phyloP scores from a whole-genome alignment of 2,329 filamentous ascomycete genomes.

The Colletotrichum chlorophyti region DNA sequence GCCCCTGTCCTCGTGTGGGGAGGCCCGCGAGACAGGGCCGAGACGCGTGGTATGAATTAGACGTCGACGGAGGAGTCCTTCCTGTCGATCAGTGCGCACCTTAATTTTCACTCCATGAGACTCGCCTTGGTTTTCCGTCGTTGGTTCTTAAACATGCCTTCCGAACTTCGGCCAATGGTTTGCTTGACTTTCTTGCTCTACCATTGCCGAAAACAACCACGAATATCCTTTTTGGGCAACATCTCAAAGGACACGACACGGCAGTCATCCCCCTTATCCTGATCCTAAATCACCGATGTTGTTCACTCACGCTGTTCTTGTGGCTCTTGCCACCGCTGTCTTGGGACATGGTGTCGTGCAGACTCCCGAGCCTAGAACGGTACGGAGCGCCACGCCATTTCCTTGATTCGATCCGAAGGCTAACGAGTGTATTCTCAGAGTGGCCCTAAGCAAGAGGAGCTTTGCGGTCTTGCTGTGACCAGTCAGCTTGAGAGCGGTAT shows the following conservation, averaged over 20 bases:
- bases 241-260: too few species aligned
- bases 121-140: not conserved
- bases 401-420: not conserved
- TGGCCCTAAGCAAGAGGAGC: conserved; percentile 32
- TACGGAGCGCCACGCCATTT: not conserved
- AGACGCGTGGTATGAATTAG: conserved; percentile 12
- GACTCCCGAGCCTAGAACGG: conserved; percentile 19
- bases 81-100: conserved; percentile 17
- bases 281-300: not conserved
- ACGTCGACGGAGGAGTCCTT: conserved; percentile 1
- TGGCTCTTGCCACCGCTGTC: conserved; percentile 17
- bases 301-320: conserved; percentile 12
- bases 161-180: not conserved
- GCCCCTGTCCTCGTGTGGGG: not conserved
- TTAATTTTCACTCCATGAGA: conserved; percentile 10
- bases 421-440: conserved; percentile 22
- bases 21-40: not conserved
- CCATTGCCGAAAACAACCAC: too few species aligned
- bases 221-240: too few species aligned
- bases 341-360: conserved; percentile 17
- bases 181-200: too few species aligned
- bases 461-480: conserved; percentile 32
- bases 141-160: not conserved
- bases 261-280: not conserved
- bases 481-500: conserved; percentile 31